phyloP scores from a whole-genome alignment of 108 stramenopile genomes.

The Chaetoceros muelleri region DNA sequence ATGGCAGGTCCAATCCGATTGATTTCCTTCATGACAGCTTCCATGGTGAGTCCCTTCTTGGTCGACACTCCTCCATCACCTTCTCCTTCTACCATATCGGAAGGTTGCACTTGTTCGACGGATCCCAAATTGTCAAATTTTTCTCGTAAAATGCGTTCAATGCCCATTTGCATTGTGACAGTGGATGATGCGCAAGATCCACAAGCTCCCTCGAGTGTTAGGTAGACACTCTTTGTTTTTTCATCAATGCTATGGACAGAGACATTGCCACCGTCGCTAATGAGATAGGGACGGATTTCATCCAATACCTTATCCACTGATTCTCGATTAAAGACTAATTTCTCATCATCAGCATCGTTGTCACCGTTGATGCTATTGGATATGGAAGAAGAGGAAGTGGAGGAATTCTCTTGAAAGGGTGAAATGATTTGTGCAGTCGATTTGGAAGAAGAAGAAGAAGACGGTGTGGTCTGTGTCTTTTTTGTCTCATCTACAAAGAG shows the following conservation, averaged over 20 bases:
- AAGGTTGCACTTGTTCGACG: conserved; percentile 57
- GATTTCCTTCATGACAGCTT: conserved; percentile 57
- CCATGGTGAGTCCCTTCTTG: conserved; percentile 38
- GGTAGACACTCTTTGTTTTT: conserved; percentile 53
- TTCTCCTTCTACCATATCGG: no score
- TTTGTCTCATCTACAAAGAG: neutral
- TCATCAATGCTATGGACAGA: conserved; percentile 71
- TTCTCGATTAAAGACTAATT: conserved; percentile 62
- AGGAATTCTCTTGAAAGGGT: no score
- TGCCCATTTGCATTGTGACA: conserved; percentile 98
- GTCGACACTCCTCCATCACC: conserved; percentile 23
- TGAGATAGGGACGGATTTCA: conserved; percentile 91
- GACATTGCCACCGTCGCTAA: conserved; percentile 94
- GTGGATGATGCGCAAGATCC: conserved; percentile 82
- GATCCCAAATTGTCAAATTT: conserved; percentile 74
- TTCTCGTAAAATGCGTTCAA: conserved; percentile 89
- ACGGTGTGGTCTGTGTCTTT: neutral
- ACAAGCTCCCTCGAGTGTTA: conserved; percentile 91
- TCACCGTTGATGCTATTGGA: neutral
- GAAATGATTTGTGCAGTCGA: no score
- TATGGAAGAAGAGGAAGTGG: conserved; percentile 2
- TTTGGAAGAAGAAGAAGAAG: neutral
- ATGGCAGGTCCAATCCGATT: conserved; percentile 64
- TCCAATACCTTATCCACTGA: conserved; percentile 90
- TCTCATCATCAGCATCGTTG: conserved; percentile 11